Base-by-base conservation (phyloP, 768 basidiomycete species). In the Podaxis rugospora region DNA sequence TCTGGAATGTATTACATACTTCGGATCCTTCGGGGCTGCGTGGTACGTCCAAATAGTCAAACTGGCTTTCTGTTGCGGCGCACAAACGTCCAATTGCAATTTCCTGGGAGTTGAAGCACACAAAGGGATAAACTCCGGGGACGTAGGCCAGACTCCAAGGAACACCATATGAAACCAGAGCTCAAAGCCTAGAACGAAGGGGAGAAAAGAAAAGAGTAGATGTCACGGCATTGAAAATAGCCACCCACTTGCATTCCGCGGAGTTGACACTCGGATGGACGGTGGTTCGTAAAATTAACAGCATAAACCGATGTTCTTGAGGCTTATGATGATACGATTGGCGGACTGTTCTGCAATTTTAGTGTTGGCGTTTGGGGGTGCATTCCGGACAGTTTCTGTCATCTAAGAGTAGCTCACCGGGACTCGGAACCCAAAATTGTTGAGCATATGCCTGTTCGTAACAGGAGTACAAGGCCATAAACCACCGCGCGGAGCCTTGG, bases 351-450 rank as follows among this genome's bases (percentile, higher is more conserved):
- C 2, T 21, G 18, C 36, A 37, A 4, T n/a, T 23, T 59, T 61
- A 35, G 36, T 32, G 21, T 36, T 49, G 23, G 46, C 37, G 27
- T 18, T 40, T 59, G 35, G 35, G 36, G 14, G 14, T 32, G 36
- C 16, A 53, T 49, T 25, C 42, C 44, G 44, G 53, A 61, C 59
- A 61, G 52, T 61, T 61, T 61, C 59, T 61, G 59, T 53, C 52
- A 61, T 46, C 47, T 46, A 60, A 54, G 18, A 39, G 59, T 60
- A 53, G 51, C 59, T 61, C 52, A 55, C 49, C 46, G 35, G 53
- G 49, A 36, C 18, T 61, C 53, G 28, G 53, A 55, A 55, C 46
- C 44, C 59, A 54, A 55, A 51, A 59, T 55, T 11, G 18, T 11
- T 53, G 59, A 60, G 59, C 18, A 52, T 47, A 27, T 37, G 44